phyloP scores from a whole-genome alignment of 164 flowering plant genomes.

The Saururus chinensis region DNA sequence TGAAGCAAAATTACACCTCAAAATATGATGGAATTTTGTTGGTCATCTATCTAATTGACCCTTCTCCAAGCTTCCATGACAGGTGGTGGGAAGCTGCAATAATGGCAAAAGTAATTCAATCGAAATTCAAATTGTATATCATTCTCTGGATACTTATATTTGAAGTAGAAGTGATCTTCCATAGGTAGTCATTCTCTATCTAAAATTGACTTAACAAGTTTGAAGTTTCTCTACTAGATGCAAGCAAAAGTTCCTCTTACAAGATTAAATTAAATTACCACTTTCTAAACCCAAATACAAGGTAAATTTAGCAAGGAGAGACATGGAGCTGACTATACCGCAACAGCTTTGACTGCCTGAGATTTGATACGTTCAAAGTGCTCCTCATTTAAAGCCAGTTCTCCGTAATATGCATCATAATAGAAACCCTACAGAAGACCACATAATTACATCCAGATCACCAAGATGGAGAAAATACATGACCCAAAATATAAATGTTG shows the following conservation, averaged over 20 bases:
- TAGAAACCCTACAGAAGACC: conserved; percentile 68
- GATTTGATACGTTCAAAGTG: conserved; percentile 65
- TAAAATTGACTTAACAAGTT: not conserved
- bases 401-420: conserved; percentile 93
- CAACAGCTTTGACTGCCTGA: conserved; percentile 63
- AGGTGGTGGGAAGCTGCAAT: too few relatives aligned
- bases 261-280: not conserved
- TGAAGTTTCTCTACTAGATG: not conserved
- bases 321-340: conserved; percentile 29
- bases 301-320: not conserved
- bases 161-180: too few relatives aligned
- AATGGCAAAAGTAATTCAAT: too few relatives aligned
- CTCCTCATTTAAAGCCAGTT: conserved; percentile 77
- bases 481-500: too few relatives aligned
- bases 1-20: not conserved
- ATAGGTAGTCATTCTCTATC: not conserved
- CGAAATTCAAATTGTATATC: too few relatives aligned
- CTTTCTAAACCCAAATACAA: not conserved
- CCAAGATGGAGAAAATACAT: not conserved
- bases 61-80: too few relatives aligned
- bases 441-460: conserved; percentile 1
- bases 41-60: too few relatives aligned
- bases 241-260: not conserved
- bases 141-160: too few relatives aligned
- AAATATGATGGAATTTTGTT: too few relatives aligned